phyloP scores from a whole-genome alignment of 805 yeast genomes.

The Torulaspora delbrueckii region DNA sequence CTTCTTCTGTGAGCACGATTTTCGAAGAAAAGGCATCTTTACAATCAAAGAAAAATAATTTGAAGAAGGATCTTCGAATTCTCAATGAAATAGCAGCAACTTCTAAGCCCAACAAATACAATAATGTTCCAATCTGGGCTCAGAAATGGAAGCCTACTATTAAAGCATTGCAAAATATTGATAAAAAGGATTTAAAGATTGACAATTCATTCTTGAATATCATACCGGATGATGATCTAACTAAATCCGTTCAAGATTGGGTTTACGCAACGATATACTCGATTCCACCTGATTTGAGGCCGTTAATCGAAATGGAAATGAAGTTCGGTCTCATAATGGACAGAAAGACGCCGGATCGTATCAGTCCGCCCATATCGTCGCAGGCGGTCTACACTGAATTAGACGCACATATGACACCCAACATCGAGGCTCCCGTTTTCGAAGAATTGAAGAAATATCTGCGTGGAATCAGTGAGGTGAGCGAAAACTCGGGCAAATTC shows the following conservation, averaged over 20 bases:
- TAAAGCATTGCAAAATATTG: constrained; percentile 32
- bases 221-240: constrained; percentile 72
- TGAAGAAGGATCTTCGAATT: constrained; percentile 31
- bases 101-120: constrained; percentile 57
- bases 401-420: constrained; percentile 57
- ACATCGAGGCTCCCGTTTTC: constrained; percentile 59
- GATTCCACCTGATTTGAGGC: constrained; percentile 47
- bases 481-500: constrained; percentile 51
- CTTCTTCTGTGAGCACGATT: constrained; percentile 21
- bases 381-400: constrained; percentile 59
- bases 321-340: constrained; percentile 70
- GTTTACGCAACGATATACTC: constrained; percentile 74
- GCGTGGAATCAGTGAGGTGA: constrained; percentile 47
- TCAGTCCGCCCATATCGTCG: constrained; percentile 61
- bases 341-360: constrained; percentile 55
- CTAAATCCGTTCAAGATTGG: constrained; percentile 84
- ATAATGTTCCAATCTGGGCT: constrained; percentile 78
- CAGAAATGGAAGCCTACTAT: constrained; percentile 56
- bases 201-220: constrained; percentile 53
- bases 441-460: constrained; percentile 52
- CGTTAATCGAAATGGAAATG: constrained; percentile 65
- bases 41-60: constrained; percentile 31
- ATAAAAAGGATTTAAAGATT: constrained; percentile 31
- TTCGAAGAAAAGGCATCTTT: constrained; percentile 32
- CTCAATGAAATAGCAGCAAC: constrained; percentile 29